Percentiles rank a stretch among this genome's conserved stretches.
These are phyloP conservation scores for Reticulascus tulasneorum DNA, from an alignment of 2,329 filamentous ascomycete species.

Conservation along the genomic window DNA sequence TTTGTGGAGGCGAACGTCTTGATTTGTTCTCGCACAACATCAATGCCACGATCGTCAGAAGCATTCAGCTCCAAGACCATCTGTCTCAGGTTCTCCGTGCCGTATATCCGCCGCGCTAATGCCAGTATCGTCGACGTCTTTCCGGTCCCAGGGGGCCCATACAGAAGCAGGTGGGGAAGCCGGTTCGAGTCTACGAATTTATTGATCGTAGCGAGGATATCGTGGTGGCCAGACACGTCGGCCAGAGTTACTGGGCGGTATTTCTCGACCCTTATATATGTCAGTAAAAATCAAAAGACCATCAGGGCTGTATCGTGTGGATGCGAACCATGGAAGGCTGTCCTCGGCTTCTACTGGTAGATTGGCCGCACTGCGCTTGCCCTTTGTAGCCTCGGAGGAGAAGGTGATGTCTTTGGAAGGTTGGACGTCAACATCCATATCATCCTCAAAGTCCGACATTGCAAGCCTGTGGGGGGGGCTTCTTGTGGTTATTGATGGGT, in stretches of 20 bases:
- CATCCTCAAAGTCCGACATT: slow-evolving; percentile 59
- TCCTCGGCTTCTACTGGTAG: slow-evolving; percentile 92
- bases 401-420: slow-evolving; percentile 56
- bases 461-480: not conserved
- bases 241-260: slow-evolving; percentile 85
- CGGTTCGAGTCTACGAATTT: slow-evolving; percentile 94
- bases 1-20: slow-evolving; percentile 98
- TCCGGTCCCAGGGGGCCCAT: slow-evolving; percentile 92
- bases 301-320: not conserved
- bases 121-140: slow-evolving; percentile 97
- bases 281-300: not conserved
- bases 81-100: slow-evolving; percentile 85
- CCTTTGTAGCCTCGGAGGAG: slow-evolving; percentile 74
- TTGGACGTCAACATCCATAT: slow-evolving; percentile 57
- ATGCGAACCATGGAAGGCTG: slow-evolving; percentile 76
- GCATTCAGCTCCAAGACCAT: slow-evolving; percentile 99
- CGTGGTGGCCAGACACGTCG: slow-evolving; percentile 94
- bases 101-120: slow-evolving; percentile 89
- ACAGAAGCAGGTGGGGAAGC: slow-evolving; percentile 91
- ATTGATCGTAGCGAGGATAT: slow-evolving; percentile 96
- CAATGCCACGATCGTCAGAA: slow-evolving; percentile 94
- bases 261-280: slow-evolving; percentile 76
- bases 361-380: slow-evolving; percentile 89
- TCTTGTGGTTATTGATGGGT: not conserved
- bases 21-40: slow-evolving; percentile 97